Percentiles rank a stretch among this genome's conserved stretches.
These are phyloP conservation scores for Carex cristatella DNA, from an alignment of 176 grass and related monocot species.

Conservation along the genomic window DNA sequence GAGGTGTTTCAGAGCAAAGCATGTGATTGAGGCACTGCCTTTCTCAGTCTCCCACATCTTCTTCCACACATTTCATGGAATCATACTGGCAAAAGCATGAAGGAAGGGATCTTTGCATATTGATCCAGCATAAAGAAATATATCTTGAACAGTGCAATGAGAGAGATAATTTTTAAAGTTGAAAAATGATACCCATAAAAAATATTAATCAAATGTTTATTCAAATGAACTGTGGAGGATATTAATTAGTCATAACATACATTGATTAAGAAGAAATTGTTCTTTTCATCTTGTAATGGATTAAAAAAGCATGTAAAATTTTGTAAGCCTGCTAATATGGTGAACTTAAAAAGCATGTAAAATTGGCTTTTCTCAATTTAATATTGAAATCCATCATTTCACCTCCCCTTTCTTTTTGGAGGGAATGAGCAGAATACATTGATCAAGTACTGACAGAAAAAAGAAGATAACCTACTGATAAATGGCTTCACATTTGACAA, in stretches of 20 bases:
- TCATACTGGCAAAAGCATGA: background rate
- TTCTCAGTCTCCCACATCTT: background rate
- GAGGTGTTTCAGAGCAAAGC: background rate
- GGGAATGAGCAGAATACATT: conserved; percentile 9
- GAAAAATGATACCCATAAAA: background rate
- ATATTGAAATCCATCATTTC: conserved; percentile 14
- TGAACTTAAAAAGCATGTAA: background rate
- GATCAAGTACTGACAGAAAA: conserved; percentile 1
- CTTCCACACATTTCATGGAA: conserved; percentile 10
- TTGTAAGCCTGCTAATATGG: background rate
- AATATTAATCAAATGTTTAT: background rate
- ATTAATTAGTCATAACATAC: background rate
- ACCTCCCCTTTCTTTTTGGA: conserved; percentile 4
- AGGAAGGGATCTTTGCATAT: background rate
- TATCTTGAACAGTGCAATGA: background rate
- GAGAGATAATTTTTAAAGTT: background rate
- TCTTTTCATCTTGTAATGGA: too few relatives aligned
- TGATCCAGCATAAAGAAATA: background rate
- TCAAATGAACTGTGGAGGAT: background rate
- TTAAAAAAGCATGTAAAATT: too few relatives aligned
- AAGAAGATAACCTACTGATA: background rate
- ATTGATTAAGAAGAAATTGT: too few relatives aligned
- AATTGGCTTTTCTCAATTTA: conserved; percentile 2
- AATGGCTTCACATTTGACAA: conserved; percentile 7
- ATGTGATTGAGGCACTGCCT: background rate